Base-by-base conservation (phyloP, 345 rosid species). In the Salix viminalis region DNA sequence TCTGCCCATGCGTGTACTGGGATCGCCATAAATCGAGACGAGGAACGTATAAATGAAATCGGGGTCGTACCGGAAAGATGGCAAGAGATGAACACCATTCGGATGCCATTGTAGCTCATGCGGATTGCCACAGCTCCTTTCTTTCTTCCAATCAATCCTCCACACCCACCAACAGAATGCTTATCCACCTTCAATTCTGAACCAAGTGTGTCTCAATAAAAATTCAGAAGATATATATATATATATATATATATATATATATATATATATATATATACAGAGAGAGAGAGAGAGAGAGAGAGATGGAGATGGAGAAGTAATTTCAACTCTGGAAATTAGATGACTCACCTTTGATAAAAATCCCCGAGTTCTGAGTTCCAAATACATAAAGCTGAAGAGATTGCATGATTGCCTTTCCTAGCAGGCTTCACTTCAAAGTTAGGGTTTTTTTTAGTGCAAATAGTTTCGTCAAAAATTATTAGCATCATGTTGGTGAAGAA, bases 51-150 rank as follows among this genome's bases (percentile, higher is more conserved):
- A 6, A 7, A 7, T 18, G 58, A 52, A 52, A 52, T 1, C 16
- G 69, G 12, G 42, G 42, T 67, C 39, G 23, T 37, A 36, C 48
- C 88, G 1, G 91, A 81, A 79, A 88, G 89, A 77, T 88, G 91
- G 67, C 87, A 85, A 46, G 89, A 83, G 72, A 83, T 82, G 77
- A 82, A 88, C 44, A 83, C 83, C 85, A 86, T 85, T 65, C 26
- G 60, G 66, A 86, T 80, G 46, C 91, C 90, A 79, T 82, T 81
- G 78, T 80, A 88, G 46, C 74, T 79, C 65, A 88, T 82, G 48
- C 73, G 75, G 30, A 88, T 82, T 3, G 88, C 90, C 2, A 85
- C 91, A 0, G 91, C 86, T 4, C 90, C 91, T 75, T 88, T 87
- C 66, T 80, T 85, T 78, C 88, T 82, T 62, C 86, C 58, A 16